Evolutionary conservation across 2,329 filamentous ascomycete species (phyloP).

Genomic region (Alternaria longipes): DNA sequence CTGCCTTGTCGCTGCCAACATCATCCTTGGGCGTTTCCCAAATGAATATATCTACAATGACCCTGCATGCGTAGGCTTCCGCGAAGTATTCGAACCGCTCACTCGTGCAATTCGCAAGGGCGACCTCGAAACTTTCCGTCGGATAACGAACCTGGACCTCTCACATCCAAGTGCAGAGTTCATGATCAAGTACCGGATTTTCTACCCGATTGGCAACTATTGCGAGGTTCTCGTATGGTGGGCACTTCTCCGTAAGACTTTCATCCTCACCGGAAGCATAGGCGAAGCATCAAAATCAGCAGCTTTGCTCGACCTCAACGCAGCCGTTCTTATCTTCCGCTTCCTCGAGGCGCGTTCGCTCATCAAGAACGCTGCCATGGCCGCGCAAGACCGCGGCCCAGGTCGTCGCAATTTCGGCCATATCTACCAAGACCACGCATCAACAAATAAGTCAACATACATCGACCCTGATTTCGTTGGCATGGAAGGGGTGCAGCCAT

Average conservation of each 20-base stretch:
- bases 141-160: conserved; percentile 64
- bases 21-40: conserved; percentile 86
- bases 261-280: conserved; percentile 79
- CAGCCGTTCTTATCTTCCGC: conserved; percentile 70
- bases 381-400: conserved; percentile 38
- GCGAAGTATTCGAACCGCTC: conserved; percentile 75
- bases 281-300: conserved; percentile 60
- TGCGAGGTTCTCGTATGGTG: conserved; percentile 87
- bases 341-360: conserved; percentile 68
- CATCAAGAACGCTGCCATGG: conserved; percentile 39
- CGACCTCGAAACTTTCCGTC: conserved; percentile 77
- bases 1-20: conserved; percentile 82
- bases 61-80: conserved; percentile 73
- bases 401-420: conserved; percentile 54
- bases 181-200: conserved; percentile 78
- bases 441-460: conserved; percentile 49
- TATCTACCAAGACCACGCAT: conserved; percentile 62
- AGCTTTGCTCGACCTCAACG: conserved; percentile 76
- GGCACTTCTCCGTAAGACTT: conserved; percentile 78
- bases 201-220: conserved; percentile 78
- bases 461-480: conserved; percentile 59
- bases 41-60: conserved; percentile 70
- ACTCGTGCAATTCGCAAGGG: conserved; percentile 76
- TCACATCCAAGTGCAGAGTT: conserved; percentile 59
- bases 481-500: conserved; percentile 38